Evolutionary conservation across 768 basidiomycete species (phyloP), one percentile per base, ranked within the genome.

Genomic region (Suillus sp.): DNA sequence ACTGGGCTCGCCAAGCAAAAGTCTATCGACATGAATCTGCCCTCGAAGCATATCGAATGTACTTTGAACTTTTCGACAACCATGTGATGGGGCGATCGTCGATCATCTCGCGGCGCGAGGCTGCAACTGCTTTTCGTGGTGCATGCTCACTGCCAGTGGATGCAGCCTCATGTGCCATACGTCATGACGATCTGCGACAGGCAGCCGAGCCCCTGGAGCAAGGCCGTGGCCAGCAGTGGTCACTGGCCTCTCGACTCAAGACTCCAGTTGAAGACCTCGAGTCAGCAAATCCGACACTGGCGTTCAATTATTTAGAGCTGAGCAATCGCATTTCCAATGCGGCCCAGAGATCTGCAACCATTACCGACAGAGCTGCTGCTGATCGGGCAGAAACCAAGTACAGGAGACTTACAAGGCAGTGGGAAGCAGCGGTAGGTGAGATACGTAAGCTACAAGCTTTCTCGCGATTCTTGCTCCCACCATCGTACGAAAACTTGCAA

Each of bases 131-230:
- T 0, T 62, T 62, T 3, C 0, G 5, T 8, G 27, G 20, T 25
- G 3, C 10, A 0, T 0, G 8, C 8, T 8, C 40, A 5, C 35
- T 62, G 0, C 13, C 64, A n/a, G 61, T 53, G 1, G 48, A 65
- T 48, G 60, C 64, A 37, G 64, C 60, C 0, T 53, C 61, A 16
- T 65, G 37, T 57, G 74, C 72, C 27, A 62, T 68, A 55, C 37
- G 13, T n/a, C 10, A 42, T 14, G 13, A 30, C 9, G 53, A 65
- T 22, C 27, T 22, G 20, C 54, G 59, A 38, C 57, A 32, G 4
- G 72, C 74, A 14, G 25, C 73, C 0, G 71, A 73, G 60, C 70
- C 72, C 63, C 40, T 72, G 43, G 74, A 76, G 70, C 48, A 27
- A 1, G 48, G 48, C 1, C 48, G 48, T 18, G 25, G 69, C 9